These are phyloP conservation scores for Poa annua DNA, from an alignment of 176 grass and related monocot species.

Conservation along the genomic window DNA sequence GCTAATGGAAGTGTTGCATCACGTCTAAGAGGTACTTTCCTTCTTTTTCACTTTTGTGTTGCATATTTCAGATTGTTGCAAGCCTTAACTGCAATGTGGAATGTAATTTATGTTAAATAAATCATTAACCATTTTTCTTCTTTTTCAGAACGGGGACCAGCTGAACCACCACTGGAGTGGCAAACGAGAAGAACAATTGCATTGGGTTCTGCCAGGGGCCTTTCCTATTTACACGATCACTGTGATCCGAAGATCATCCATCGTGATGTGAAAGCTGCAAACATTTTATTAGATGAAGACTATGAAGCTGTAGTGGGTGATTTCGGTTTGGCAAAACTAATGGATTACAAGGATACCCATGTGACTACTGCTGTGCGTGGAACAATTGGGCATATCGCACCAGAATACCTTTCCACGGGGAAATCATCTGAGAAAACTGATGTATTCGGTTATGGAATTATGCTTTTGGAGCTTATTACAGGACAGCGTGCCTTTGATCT, in stretches of 20 bases:
- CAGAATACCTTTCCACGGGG: conserved; percentile 89
- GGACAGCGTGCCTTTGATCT: conserved; percentile 93
- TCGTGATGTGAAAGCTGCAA: conserved; percentile 90
- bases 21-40: conserved; percentile 61
- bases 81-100: background rate
- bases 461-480: conserved; percentile 92
- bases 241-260: conserved; percentile 91
- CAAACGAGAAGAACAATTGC: conserved; percentile 76
- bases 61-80: conserved; percentile 12
- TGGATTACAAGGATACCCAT: conserved; percentile 98
- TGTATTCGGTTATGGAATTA: conserved; percentile 94
- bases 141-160: conserved; percentile 65
- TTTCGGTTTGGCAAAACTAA: conserved; percentile 88
- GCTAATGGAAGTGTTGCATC: conserved; percentile 89
- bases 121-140: conserved; percentile 6
- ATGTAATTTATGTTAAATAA: background rate
- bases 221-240: conserved; percentile 87
- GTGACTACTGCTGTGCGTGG: conserved; percentile 90
- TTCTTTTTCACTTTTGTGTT: conserved; percentile 11
- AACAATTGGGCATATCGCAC: conserved; percentile 92
- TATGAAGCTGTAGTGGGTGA: conserved; percentile 86
- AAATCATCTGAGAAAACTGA: conserved; percentile 94
- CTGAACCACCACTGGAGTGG: conserved; percentile 82
- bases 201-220: conserved; percentile 78
- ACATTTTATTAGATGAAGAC: conserved; percentile 88